These are phyloP conservation scores for Tricholoma furcatifolium DNA, from an alignment of 768 basidiomycete genomes.

Conservation along the genomic window DNA sequence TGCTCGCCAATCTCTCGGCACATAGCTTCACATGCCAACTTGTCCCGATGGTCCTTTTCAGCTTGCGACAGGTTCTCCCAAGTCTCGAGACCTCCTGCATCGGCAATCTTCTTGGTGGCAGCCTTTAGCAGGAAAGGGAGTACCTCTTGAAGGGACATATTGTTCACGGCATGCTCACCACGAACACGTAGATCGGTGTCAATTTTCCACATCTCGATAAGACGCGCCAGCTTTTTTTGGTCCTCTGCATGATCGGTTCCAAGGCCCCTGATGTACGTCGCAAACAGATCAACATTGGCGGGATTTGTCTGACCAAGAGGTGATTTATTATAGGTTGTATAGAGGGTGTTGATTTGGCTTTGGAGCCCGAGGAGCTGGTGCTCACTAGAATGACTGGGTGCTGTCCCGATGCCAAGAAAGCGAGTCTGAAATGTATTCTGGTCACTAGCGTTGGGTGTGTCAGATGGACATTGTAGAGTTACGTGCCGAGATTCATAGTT, in stretches of 20 bases:
- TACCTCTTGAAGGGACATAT: constrained; percentile 5
- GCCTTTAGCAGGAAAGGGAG: constrained; percentile 20
- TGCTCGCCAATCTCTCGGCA: too few species aligned
- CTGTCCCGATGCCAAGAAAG: constrained; percentile 14
- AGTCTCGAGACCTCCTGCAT: too few species aligned
- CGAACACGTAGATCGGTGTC: constrained; percentile 13
- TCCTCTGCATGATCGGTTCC: background rate
- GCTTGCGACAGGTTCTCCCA: too few species aligned
- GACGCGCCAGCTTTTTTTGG: background rate
- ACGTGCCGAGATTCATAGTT: background rate
- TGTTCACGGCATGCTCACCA: constrained; percentile 5
- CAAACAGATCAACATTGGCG: background rate
- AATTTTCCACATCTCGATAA: constrained; percentile 10
- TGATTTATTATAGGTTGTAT: constrained; percentile 17
- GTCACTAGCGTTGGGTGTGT: background rate
- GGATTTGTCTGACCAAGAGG: constrained; percentile 1
- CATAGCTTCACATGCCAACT: too few species aligned
- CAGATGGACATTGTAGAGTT: background rate
- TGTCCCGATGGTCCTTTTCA: too few species aligned
- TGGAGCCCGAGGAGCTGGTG: constrained; percentile 21
- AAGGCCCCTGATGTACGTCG: background rate
- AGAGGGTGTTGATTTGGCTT: background rate
- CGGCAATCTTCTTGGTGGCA: too few species aligned
- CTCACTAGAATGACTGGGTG: constrained; percentile 24
- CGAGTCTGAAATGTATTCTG: background rate